A percentile compares a stretch with the other conserved stretches of the same genome.
These are phyloP conservation scores for Zasmidium angulare DNA, from an alignment of 2,329 filamentous ascomycete genomes.

Conservation along the genomic window DNA sequence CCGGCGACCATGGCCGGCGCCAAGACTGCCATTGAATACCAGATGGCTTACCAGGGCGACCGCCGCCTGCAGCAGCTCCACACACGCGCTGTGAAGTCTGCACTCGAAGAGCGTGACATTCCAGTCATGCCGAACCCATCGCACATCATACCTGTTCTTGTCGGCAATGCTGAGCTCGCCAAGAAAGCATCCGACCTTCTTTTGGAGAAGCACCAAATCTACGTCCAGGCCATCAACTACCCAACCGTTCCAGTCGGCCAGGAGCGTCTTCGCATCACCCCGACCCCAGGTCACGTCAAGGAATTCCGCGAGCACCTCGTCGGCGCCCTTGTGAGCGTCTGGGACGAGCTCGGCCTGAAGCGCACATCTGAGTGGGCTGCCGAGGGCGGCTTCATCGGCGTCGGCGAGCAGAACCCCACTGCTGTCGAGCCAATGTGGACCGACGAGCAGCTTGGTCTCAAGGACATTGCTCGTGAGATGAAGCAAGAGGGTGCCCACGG, in stretches of 20 bases:
- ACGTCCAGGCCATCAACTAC: constrained; percentile 99
- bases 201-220: constrained; percentile 85
- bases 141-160: constrained; percentile 91
- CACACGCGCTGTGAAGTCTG: constrained; percentile 89
- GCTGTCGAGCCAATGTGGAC: constrained; percentile 81
- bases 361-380: constrained; percentile 89
- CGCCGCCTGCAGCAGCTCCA: constrained; percentile 92
- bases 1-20: constrained; percentile 97
- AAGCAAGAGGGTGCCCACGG: constrained; percentile 44
- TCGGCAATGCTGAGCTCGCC: constrained; percentile 89
- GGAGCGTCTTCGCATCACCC: constrained; percentile 92
- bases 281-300: constrained; percentile 86
- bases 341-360: constrained; percentile 85
- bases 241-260: constrained; percentile 97
- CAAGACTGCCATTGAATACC: constrained; percentile 87
- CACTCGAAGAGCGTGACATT: constrained; percentile 75
- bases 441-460: constrained; percentile 78
- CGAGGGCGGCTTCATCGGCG: constrained; percentile 90
- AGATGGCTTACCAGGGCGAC: constrained; percentile 80
- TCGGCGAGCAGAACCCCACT: constrained; percentile 68
- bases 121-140: constrained; percentile 97
- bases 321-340: constrained; percentile 80
- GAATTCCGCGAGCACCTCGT: constrained; percentile 85
- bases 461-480: constrained; percentile 64
- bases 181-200: constrained; percentile 92